Evolutionary conservation across 2,329 filamentous ascomycete species (phyloP), one percentile per base, ranked within the genome.

Genomic region (Amauroascus niger): DNA sequence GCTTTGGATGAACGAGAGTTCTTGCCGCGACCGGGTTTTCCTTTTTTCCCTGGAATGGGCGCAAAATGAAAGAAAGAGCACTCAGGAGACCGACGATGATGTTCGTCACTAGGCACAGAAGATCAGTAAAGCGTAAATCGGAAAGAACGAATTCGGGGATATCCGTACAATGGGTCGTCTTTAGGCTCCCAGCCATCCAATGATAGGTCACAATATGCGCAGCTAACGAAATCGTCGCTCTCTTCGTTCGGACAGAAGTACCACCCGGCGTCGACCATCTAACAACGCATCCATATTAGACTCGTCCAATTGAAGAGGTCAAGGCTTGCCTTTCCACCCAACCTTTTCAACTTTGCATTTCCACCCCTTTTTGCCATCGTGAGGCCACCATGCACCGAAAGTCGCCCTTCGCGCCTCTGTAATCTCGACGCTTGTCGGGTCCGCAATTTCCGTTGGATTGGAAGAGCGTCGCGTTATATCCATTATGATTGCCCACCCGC

Each of bases 131-230:
- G 61, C 53, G 44, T 39, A 33, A 24, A n/a, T 9, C 40, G 33
- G 24, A 18, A 35, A 56, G 49, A 58, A 63, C 55, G 60, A 58
- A 49, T 60, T n/a, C 46, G 71, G 45, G 16, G 16, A 65, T 13
- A 7, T 28, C 16, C 85, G 71, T 68, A 89, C 83, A 86, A 80
- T 57, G 93, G 93, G 65, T 95, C 88, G 67, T 98, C 93, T 55
- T 84, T 83, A 1, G 86, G 84, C 65, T 97, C 93, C 93, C 94
- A 98, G 6, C 89, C 89, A 68, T 97, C 91, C 9, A 98, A 78
- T 9, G 86, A 88, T 14, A 97, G 73, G 54, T 86, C 82, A 72
- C 93, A 98, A 71, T 97, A 96, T 26, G 87, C 79, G 67, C 93
- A 98, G 9, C 86, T 93, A 8, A 88, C 87, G 72, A 91, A 87